Evolutionary conservation across 768 basidiomycete species (phyloP), one percentile per base, ranked within the genome.

Genomic region (Phlebiopsis flavidoalba): DNA sequence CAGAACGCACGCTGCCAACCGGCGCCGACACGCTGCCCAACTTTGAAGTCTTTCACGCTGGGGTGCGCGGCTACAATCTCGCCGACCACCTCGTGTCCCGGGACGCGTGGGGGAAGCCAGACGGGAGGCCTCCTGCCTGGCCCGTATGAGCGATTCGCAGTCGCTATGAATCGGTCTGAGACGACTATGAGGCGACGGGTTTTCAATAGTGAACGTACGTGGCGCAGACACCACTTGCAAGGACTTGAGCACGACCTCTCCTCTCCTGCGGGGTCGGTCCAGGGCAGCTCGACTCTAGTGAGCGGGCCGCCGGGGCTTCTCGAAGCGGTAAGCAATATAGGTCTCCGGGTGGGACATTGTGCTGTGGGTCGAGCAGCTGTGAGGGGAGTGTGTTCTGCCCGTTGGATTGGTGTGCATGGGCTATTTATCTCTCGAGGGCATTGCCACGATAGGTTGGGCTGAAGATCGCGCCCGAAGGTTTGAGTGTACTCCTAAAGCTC

Each of bases 1-100:
- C 70, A 72, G 54, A 68, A 66, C 1, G 67, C 64, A 22, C 69
- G 68, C 45, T 66, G 67, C 73, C 73, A 74, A 14, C 69, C 70
- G 14, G 64, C 65, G 33, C 73, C 73, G 22, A 74, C 71, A 17
- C 68, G 69, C 33, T 71, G 64, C 19, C 71, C 71, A 15, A 68
- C 40, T 49, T 60, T 69, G 67, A 66, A 72, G 15, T 40, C 24
- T 15, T 56, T 50, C 49, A 68, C 65, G 21, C 58, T 63, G 5
- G 68, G 46, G 10, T 64, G 60, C 11, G 68, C 60, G 1, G 67
- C 66, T 6, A 63, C 67, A 19, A 69, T 65, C 17, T 66, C 67
- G 6, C 71, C 71, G 56, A 71, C 55, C 51, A 72, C 67, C 54
- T 72, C 71, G 58, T 72, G 71, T 1, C 71, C 71, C 1, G 71